Conservation (phyloP, 2,329 filamentous ascomycete genomes). For the Aureobasidium musti region DNA sequence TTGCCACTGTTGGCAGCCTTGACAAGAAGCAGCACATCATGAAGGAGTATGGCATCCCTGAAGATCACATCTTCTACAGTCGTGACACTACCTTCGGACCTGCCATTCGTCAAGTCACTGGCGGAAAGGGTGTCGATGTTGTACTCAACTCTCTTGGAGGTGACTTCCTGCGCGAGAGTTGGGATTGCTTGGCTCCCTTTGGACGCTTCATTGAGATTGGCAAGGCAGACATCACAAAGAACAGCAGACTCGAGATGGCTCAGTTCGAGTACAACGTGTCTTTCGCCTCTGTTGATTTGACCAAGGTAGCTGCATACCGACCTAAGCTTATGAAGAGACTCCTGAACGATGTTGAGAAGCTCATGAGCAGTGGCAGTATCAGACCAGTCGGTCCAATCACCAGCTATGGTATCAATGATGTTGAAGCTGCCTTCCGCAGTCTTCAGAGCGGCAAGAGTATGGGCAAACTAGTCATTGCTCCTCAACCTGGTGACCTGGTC, state of each 20-base stretch:
- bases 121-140: conserved; percentile 40
- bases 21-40: conserved; percentile 22
- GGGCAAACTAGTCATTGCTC: conserved; percentile 34
- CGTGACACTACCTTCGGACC: conserved; percentile 37
- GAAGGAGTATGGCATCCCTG: conserved; percentile 31
- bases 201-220: conserved; percentile 39
- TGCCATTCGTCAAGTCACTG: conserved; percentile 35
- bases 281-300: conserved; percentile 29
- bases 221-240: conserved; percentile 31
- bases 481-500: conserved; percentile 9
- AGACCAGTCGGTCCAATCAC: conserved; percentile 31
- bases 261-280: conserved; percentile 35
- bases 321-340: conserved; percentile 33
- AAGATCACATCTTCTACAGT: conserved; percentile 38
- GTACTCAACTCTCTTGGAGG: conserved; percentile 38
- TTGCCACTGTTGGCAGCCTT: conserved; percentile 17
- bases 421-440: conserved; percentile 21
- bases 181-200: conserved; percentile 36
- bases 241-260: conserved; percentile 29
- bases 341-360: conserved; percentile 31
- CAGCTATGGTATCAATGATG: conserved; percentile 32
- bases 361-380: conserved; percentile 28
- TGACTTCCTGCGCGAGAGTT: conserved; percentile 36
- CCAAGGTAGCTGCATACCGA: conserved; percentile 28
- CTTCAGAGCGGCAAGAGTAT: conserved; percentile 34